A percentile compares a stretch with the other conserved stretches of the same genome.
phyloP scores from a whole-genome alignment of 768 basidiomycete genomes.

The Saitozyma sp. region DNA sequence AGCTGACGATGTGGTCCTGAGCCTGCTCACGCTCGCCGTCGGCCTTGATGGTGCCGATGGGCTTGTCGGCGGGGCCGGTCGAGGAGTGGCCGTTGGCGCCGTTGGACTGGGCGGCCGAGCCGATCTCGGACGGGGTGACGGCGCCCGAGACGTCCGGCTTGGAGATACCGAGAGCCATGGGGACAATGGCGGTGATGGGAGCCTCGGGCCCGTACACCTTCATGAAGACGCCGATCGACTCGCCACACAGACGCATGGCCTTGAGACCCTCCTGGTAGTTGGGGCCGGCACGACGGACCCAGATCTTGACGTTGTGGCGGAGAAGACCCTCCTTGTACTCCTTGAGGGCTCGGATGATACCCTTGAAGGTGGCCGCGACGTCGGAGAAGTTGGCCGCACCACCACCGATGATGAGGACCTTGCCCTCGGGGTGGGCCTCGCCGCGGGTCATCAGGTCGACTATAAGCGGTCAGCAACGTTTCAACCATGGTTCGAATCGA shows the following conservation, averaged over 20 bases:
- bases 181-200: slow-evolving; percentile 97
- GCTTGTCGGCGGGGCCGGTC: slow-evolving; percentile 31
- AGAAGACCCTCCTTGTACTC: slow-evolving; percentile 85
- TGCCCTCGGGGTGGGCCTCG: slow-evolving; percentile 73
- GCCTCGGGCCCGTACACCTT: slow-evolving; percentile 96
- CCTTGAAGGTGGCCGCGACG: slow-evolving; percentile 98
- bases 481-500: neutral
- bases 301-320: slow-evolving; percentile 84
- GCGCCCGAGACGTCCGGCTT: slow-evolving; percentile 58
- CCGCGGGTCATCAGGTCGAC: slow-evolving; percentile 96
- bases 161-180: slow-evolving; percentile 85
- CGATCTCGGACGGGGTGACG: slow-evolving; percentile 52
- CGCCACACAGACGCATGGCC: slow-evolving; percentile 93
- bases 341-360: slow-evolving; percentile 95
- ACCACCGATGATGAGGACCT: slow-evolving; percentile 98
- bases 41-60: slow-evolving; percentile 70
- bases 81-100: slow-evolving; percentile 45
- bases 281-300: slow-evolving; percentile 95
- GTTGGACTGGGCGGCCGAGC: slow-evolving; percentile 46
- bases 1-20: slow-evolving; percentile 85
- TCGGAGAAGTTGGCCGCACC: slow-evolving; percentile 99
- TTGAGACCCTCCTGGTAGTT: slow-evolving; percentile 99
- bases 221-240: slow-evolving; percentile 95
- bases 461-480: slow-evolving; percentile 32
- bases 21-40: slow-evolving; percentile 79